Evolutionary conservation across 2,329 filamentous ascomycete genomes (phyloP).

Genomic region (Aspergillus costaricaensis): DNA sequence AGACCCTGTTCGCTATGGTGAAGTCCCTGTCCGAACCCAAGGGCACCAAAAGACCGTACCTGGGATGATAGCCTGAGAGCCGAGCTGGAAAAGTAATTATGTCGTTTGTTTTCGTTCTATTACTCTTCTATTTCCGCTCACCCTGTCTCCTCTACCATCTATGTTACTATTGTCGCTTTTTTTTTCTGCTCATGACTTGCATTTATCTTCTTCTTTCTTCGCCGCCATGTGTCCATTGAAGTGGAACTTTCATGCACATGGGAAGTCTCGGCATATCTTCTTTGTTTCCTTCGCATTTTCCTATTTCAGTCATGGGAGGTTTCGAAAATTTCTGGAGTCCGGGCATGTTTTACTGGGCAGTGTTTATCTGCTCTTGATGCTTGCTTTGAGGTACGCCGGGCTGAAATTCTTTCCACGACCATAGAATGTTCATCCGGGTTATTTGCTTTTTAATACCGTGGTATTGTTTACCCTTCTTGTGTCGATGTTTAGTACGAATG

Average conservation of each 20-base stretch:
- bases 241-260: conserved; percentile 28
- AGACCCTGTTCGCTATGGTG: conserved; percentile 55
- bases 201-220: conserved; percentile 21
- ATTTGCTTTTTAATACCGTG: conserved; percentile 24
- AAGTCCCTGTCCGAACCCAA: conserved; percentile 55
- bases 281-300: conserved; percentile 16
- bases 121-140: conserved; percentile 13
- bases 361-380: conserved; percentile 30
- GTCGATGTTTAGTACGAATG: conserved; percentile 33
- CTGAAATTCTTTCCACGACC: conserved; percentile 32
- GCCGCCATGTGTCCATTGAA: conserved; percentile 26
- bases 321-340: conserved; percentile 40
- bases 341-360: conserved; percentile 38
- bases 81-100: conserved; percentile 51
- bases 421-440: conserved; percentile 35
- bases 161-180: conserved; percentile 19
- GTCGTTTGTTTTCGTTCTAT: conserved; percentile 19
- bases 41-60: conserved; percentile 58
- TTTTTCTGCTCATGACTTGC: conserved; percentile 23
- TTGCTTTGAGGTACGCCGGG: conserved; percentile 33
- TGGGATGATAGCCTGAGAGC: conserved; percentile 54
- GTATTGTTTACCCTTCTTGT: conserved; percentile 21
- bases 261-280: conserved; percentile 25
- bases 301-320: conserved; percentile 32
- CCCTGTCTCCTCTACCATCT: conserved; percentile 12